Base-by-base conservation (phyloP, 768 basidiomycete species). In the Scleroderma citrinum region DNA sequence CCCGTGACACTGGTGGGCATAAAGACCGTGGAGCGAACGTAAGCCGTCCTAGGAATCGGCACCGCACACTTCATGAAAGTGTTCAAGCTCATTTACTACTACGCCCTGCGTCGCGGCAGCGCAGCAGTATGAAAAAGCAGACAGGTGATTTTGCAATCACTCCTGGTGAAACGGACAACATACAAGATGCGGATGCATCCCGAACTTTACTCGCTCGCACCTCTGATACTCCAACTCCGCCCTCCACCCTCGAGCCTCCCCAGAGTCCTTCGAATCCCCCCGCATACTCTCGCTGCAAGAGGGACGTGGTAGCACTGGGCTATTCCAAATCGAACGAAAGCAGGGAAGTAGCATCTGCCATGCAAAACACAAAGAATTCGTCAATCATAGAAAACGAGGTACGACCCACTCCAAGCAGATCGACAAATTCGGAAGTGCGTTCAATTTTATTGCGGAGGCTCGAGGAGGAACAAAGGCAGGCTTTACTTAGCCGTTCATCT, bases 1-100 rank as follows among this genome's bases (percentile, higher is more conserved):
- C 26, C 8, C 26, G 26, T 29, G 26, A 29, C 26, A 29, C 26
- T 29, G 26, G 8, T 5, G 26, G 26, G 26, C 8, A 8, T 29
- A 29, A n/a, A n/a, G n/a, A 32, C 13, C 34, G 5, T 35, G n/a
- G n/a, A 13, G 34, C 34, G 7, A 32, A 46, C 44, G 10, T 38
- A 19, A 17, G 29, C 13, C 57, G 64, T 35, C 54, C 54, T 42
- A 42, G 40, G 40, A 64, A 65, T 36, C 72, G 73, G 49, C 64
- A 70, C 51, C 71, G 69, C 53, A 74, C 64, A 53, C 66, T 80
- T 30, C 64, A 68, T 37, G 72, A 77, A 47, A 72, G 76, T 13
- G 70, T 81, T 3, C 75, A 73, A 35, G 73, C 74, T 2, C 70
- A 80, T 58, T 72, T 81, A 43, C 54, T 56, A 11, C 53, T 56